Conservation (phyloP, 768 basidiomycete species). For the Epithele typhae region DNA sequence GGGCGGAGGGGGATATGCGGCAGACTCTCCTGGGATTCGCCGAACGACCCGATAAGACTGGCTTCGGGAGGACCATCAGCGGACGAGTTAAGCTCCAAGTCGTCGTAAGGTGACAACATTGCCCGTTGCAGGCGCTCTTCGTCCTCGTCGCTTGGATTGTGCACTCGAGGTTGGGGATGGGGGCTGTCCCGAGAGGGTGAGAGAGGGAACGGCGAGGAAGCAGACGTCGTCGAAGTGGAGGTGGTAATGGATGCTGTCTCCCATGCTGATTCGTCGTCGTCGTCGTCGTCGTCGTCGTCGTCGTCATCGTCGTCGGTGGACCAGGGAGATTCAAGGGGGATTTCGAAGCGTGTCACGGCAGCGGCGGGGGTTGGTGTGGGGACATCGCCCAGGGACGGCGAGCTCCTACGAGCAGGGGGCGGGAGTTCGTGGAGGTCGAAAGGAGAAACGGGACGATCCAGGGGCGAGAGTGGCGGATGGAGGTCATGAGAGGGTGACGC, state of each 20-base stretch:
- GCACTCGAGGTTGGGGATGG: slow-evolving; percentile 26
- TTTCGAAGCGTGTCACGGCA: slow-evolving; percentile 9
- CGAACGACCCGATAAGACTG: slow-evolving; percentile 30
- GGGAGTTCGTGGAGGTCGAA: slow-evolving; percentile 16
- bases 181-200: slow-evolving; percentile 30
- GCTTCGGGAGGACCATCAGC: slow-evolving; percentile 23
- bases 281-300: too few relatives aligned
- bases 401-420: slow-evolving; percentile 16
- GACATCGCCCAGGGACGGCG: slow-evolving; percentile 19
- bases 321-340: slow-evolving; percentile 49
- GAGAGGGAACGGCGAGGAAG: slow-evolving; percentile 32
- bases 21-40: slow-evolving; percentile 53
- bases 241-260: slow-evolving; percentile 66
- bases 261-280: slow-evolving; percentile 77
- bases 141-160: slow-evolving; percentile 29
- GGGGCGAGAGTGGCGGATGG: background rate
- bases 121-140: slow-evolving; percentile 24
- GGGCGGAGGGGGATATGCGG: slow-evolving; percentile 92
- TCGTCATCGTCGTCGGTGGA: slow-evolving; percentile 79
- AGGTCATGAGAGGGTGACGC: slow-evolving; percentile 7
- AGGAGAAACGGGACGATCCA: slow-evolving; percentile 9
- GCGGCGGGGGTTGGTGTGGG: slow-evolving; percentile 13
- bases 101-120: slow-evolving; percentile 17
- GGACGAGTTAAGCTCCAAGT: slow-evolving; percentile 17
- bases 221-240: slow-evolving; percentile 55